These are phyloP conservation scores for Mortierella sp. DNA, from an alignment of 371 early-diverging fungal genomes.

Conservation along the genomic window DNA sequence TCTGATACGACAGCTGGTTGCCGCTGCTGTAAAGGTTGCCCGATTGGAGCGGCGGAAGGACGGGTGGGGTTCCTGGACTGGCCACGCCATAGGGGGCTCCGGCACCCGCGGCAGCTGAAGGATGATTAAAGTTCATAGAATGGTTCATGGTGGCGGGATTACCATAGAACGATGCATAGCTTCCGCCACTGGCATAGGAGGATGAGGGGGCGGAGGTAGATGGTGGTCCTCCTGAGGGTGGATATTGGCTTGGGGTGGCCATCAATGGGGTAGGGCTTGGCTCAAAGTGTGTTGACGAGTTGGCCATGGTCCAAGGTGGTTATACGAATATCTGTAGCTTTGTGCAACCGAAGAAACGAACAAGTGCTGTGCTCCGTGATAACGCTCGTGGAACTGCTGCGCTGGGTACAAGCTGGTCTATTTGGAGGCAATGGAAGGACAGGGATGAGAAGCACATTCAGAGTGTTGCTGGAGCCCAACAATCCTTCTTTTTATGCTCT, in stretches of 20 bases:
- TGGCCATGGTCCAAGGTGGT: slow-evolving; percentile 26
- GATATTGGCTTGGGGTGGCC: slow-evolving; percentile 12
- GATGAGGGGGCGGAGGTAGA: slow-evolving; percentile 22
- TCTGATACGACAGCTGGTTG: slow-evolving; percentile 24
- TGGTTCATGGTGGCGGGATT: slow-evolving; percentile 11
- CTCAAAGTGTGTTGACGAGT: slow-evolving; percentile 35
- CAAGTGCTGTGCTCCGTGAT: no score
- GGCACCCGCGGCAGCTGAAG: neutral
- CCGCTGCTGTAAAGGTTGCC: slow-evolving; percentile 14
- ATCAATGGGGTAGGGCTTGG: slow-evolving; percentile 25
- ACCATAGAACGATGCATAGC: slow-evolving; percentile 27
- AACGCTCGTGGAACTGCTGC: no score
- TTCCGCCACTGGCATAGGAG: slow-evolving; percentile 3
- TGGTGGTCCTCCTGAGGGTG: slow-evolving; percentile 16
- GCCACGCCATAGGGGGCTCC: slow-evolving; percentile 3
- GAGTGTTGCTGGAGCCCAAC: no score
- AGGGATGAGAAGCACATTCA: no score
- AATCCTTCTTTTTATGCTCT: no score
- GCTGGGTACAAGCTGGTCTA: no score
- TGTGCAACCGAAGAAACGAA: no score
- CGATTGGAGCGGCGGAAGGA: slow-evolving; percentile 37
- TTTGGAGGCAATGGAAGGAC: no score
- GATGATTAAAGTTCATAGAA: slow-evolving; percentile 26
- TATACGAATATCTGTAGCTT: no score
- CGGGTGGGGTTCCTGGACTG: slow-evolving; percentile 29